Conservation (phyloP, 257 asterid species). For the Salvia splendens region DNA sequence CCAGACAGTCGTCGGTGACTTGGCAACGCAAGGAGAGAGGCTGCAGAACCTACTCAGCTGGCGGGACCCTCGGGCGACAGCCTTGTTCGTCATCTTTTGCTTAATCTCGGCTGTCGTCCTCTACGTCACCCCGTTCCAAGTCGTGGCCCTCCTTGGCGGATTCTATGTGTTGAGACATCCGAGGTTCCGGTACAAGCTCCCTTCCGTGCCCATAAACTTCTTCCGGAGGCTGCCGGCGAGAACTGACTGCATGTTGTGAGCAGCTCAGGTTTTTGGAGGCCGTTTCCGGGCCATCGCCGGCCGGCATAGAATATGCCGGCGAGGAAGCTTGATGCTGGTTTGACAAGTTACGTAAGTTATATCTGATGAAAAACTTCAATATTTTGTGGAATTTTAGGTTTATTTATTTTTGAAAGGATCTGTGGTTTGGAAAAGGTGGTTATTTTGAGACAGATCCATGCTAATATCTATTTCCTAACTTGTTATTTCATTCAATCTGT, state of each 20-base stretch:
- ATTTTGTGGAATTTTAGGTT: conserved; percentile 38
- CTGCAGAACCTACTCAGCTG: conserved; percentile 68
- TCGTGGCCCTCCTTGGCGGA: conserved; percentile 61
- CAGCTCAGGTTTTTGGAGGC: conserved; percentile 6
- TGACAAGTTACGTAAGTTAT: conserved; percentile 35
- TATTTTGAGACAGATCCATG: conserved; percentile 31
- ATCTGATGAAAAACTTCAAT: conserved; percentile 31
- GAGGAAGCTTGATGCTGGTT: conserved; percentile 17
- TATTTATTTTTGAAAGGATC: conserved; percentile 32
- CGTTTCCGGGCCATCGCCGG: conserved; percentile 1
- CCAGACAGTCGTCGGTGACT: conserved; percentile 72
- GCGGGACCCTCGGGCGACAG: conserved; percentile 79
- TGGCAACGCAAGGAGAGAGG: conserved; percentile 86
- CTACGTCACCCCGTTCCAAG: conserved; percentile 69
- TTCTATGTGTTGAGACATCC: conserved; percentile 70
- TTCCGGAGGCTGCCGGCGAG: conserved; percentile 75
- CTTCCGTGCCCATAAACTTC: conserved; percentile 67
- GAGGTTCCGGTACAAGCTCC: conserved; percentile 64
- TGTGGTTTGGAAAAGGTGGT: conserved; percentile 22
- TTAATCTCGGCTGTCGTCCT: conserved; percentile 57
- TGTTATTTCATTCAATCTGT: conserved; percentile 42
- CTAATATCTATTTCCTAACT: conserved; percentile 34
- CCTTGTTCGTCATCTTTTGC: conserved; percentile 64
- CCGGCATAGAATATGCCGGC: conserved; percentile 26
- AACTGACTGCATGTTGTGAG: conserved; percentile 66